These are phyloP conservation scores for Aplosporella prunicola DNA, from an alignment of 2,329 filamentous ascomycete species.

Conservation along the genomic window DNA sequence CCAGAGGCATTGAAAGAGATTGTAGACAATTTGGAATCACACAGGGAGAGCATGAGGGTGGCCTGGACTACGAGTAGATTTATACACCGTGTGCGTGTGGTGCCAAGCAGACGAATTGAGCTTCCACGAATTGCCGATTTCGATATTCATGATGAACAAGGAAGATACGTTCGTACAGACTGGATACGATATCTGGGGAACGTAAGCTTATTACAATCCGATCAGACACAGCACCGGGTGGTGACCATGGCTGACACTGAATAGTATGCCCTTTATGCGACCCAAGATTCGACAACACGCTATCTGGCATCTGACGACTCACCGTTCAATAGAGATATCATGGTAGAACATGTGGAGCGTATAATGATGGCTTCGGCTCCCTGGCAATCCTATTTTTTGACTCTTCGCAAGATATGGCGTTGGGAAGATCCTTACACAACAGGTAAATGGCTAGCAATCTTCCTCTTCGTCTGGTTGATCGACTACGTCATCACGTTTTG, in stretches of 20 bases:
- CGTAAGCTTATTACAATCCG: constrained; percentile 12
- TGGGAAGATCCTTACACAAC: constrained; percentile 28
- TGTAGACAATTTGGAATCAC: constrained; percentile 23
- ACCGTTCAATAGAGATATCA: constrained; percentile 27
- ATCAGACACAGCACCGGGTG: neutral
- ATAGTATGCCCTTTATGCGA: constrained; percentile 20
- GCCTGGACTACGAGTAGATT: constrained; percentile 32
- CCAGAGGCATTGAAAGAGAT: constrained; percentile 10
- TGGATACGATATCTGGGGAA: constrained; percentile 27
- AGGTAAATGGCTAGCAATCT: constrained; percentile 27
- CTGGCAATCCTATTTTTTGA: constrained; percentile 32
- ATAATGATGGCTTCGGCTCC: constrained; percentile 31
- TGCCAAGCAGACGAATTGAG: constrained; percentile 20
- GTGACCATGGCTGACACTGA: constrained; percentile 15
- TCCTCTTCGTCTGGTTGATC: constrained; percentile 27
- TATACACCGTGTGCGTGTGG: constrained; percentile 28
- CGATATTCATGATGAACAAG: constrained; percentile 15
- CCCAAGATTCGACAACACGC: constrained; percentile 24
- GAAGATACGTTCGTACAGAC: constrained; percentile 17
- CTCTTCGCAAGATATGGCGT: constrained; percentile 28
- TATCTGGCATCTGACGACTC: constrained; percentile 27
- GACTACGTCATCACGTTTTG: constrained; percentile 29
- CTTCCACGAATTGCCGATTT: constrained; percentile 22
- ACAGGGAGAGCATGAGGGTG: constrained; percentile 27
- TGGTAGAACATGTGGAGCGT: constrained; percentile 28